Percentiles rank a stretch among this genome's conserved stretches.
These are phyloP conservation scores for Tylopilus sp. DNA, from an alignment of 768 basidiomycete species.

Conservation along the genomic window DNA sequence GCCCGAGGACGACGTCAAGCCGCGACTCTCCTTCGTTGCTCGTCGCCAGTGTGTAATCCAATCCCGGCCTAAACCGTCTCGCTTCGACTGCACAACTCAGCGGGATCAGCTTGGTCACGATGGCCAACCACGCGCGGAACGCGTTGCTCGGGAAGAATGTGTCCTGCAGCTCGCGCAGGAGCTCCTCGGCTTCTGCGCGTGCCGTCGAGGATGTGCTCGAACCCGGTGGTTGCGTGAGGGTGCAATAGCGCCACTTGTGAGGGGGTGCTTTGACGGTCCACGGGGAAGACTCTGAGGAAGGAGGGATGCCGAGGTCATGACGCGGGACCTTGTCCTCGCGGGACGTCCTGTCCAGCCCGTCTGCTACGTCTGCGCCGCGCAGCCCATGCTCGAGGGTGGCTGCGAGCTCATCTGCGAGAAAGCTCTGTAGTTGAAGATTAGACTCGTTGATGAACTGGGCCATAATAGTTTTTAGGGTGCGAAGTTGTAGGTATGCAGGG, in stretches of 20 bases:
- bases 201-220: background rate
- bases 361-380: conserved; percentile 56
- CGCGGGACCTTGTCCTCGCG: conserved; percentile 56
- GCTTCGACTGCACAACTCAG: conserved; percentile 73
- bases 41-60: conserved; percentile 94
- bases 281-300: conserved; percentile 37
- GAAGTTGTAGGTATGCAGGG: conserved; percentile 82
- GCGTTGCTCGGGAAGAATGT: conserved; percentile 74
- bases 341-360: conserved; percentile 52
- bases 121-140: conserved; percentile 88
- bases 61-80: conserved; percentile 83
- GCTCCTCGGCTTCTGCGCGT: conserved; percentile 16
- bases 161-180: conserved; percentile 53
- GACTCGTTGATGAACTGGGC: conserved; percentile 82
- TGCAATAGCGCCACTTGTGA: conserved; percentile 91
- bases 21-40: conserved; percentile 78
- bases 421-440: conserved; percentile 83
- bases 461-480: conserved; percentile 77
- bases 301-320: conserved; percentile 60
- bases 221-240: conserved; percentile 35
- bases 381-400: conserved; percentile 62
- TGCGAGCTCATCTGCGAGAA: conserved; percentile 71
- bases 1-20: conserved; percentile 80
- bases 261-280: conserved; percentile 87
- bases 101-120: conserved; percentile 70